Base-by-base conservation (phyloP, 345 rosid species). In the Physaria fendleri region DNA sequence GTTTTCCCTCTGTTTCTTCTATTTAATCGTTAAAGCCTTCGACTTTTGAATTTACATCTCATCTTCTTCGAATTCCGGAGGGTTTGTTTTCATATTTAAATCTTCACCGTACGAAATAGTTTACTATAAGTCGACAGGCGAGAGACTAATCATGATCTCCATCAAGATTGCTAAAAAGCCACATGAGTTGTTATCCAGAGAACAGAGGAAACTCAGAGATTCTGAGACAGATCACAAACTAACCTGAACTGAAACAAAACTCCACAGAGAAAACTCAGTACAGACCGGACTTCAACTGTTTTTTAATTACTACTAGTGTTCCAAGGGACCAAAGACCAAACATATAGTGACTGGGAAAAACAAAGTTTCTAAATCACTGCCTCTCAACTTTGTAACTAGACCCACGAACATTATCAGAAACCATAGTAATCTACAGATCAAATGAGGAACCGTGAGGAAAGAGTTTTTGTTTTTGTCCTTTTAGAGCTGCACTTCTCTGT, bases 401-500 rank as follows among this genome's bases (percentile, higher is more conserved):
- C 58, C 56, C 66, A 77, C 52, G 53, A 62, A 56, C 71, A 59
- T 25, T 18, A 50, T 12, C 34, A 68, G 77, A 74, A 71, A 78
- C 81, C 72, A 79, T 73, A 64, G 81, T 58, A 73, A 75, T 82
- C 71, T 77, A 75, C 79, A 43, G 48, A 34, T 34, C 14, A 48
- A 51, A 27, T 28, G 38, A 43, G 46, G 42, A 52, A 62, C 32
- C 16, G 59, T 18, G 45, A n/a, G 14, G 12, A 25, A 13, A 10
- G 37, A 40, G 44, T 8, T 58, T 53, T 5, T 18, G 43, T 22
- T 23, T 18, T 22, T 42, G 45, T 49, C 47, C 61, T 6, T 51
- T 65, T 64, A 92, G 53, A 87, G 85, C 78, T 75, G 73, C 69
- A 93, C 85, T 64, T 85, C 69, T 51, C 91, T 77, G 38, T 81